phyloP scores from a whole-genome alignment of 169 alveolate species.

The Eimeria brunetti region DNA sequence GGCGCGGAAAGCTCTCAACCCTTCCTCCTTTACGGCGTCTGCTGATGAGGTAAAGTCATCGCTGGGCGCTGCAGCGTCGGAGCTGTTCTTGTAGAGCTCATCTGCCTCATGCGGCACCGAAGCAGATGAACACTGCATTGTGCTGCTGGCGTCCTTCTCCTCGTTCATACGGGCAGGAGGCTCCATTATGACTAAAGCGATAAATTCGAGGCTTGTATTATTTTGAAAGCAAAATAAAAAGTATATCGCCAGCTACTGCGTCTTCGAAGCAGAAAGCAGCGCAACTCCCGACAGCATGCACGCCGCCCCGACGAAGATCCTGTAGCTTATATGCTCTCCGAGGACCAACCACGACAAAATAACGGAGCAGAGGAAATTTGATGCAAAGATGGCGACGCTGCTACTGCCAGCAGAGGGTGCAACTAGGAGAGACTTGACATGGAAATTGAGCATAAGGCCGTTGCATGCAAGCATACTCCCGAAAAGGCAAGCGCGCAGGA shows the following conservation, averaged over 20 bases:
- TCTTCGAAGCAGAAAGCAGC: slow-evolving; percentile 25
- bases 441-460: slow-evolving; percentile 53
- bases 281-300: slow-evolving; percentile 75
- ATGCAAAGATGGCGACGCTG: slow-evolving; percentile 67
- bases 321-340: slow-evolving; percentile 56
- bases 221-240: neutral
- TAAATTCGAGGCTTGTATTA: neutral
- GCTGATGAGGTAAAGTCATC: slow-evolving; percentile 10
- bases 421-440: slow-evolving; percentile 40
- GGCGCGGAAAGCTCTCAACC: slow-evolving; percentile 48
- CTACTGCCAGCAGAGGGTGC: slow-evolving; percentile 68
- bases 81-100: neutral
- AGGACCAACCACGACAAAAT: slow-evolving; percentile 43
- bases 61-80: neutral
- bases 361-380: slow-evolving; percentile 59
- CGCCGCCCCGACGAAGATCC: slow-evolving; percentile 70
- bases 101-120: slow-evolving; percentile 17
- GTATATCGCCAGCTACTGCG: neutral
- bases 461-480: slow-evolving; percentile 59
- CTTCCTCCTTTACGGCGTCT: slow-evolving; percentile 51
- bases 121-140: slow-evolving; percentile 3
- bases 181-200: neutral
- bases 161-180: neutral
- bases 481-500: slow-evolving; percentile 28
- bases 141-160: neutral